Base-by-base conservation (phyloP, 495 filamentous ascomycete species). In the Umbilicaria muhlenbergii region DNA sequence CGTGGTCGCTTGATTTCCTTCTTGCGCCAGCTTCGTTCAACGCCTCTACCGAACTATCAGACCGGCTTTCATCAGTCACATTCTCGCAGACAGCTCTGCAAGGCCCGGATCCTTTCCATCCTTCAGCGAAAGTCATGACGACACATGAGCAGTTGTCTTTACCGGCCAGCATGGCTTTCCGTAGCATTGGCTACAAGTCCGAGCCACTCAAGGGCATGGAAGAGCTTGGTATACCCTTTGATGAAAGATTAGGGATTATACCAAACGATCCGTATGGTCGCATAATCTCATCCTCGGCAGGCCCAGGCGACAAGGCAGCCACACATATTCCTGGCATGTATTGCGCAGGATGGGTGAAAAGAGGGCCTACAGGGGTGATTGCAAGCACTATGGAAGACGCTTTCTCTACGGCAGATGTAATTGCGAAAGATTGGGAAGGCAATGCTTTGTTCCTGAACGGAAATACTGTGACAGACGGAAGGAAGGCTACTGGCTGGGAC, bases 351-450 rank as follows among this genome's bases (percentile, higher is more conserved):
- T 98, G 91, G 91, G 88, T 94, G 16, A 96, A 96, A 62, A 71
- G 85, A 35, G 91, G 91, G 1, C 92, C 91, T 0, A 93, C 87
- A 5, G 91, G 91, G 5, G 89, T 95, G 3, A 96, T 98, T 58
- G 89, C 91, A 10, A 86, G 78, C 21, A 98, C 91, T 0, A 93
- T 98, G 89, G 77, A 80, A 41, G 92, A 96, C 60, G 92, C 88
- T 0, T 95, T 95, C 54, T 71, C 73, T 14, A 94, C 87, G 2
- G 92, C 77, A 0, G 86, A 94, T 57, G 76, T 78, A 2, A 79
- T 98, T 39, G 71, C 70, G 0, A 58, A 69, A 10, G 91, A 96
- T 53, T 85, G 86, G 75, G 50, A 60, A 8, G 46, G 40, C 1
- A 50, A 51, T 13, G 45, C 51, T n/a, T 62, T 63, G 3, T 74